Percentiles rank a stretch among this genome's conserved stretches.
Evolutionary conservation across 768 basidiomycete genomes (phyloP).

Genomic region (Rubroboletus satanas): DNA sequence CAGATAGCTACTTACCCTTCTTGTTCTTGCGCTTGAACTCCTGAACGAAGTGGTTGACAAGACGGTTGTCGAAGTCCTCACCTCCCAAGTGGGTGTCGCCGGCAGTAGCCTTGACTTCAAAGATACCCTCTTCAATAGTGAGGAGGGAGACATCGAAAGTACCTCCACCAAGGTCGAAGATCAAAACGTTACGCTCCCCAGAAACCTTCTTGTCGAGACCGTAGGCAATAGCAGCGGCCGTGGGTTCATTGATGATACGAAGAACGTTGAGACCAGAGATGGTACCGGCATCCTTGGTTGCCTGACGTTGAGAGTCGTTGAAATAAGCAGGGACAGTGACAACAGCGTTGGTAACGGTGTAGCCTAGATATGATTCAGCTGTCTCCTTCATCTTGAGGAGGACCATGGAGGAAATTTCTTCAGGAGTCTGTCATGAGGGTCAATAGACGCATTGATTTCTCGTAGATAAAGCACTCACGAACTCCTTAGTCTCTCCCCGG

Average conservation of each 20-base stretch:
- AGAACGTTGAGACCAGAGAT: slow-evolving; percentile 94
- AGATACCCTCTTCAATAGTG: slow-evolving; percentile 96
- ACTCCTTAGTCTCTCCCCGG: slow-evolving; percentile 91
- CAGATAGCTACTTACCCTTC: slow-evolving; percentile 54
- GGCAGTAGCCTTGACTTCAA: slow-evolving; percentile 97
- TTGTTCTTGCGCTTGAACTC: slow-evolving; percentile 98
- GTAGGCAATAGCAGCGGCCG: slow-evolving; percentile 97
- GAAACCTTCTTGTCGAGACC: slow-evolving; percentile 93
- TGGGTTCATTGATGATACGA: slow-evolving; percentile 99
- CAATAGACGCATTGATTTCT: slow-evolving; percentile 7
- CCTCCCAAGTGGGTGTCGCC: slow-evolving; percentile 98
- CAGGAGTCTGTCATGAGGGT: slow-evolving; percentile 62
- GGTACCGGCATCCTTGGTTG: slow-evolving; percentile 95
- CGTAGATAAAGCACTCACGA: slow-evolving; percentile 49
- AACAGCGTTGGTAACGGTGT: slow-evolving; percentile 81
- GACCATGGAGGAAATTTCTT: slow-evolving; percentile 98
- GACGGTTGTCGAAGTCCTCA: slow-evolving; percentile 97
- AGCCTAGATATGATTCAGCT: slow-evolving; percentile 93
- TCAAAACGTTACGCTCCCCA: slow-evolving; percentile 92
- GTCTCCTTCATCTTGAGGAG: slow-evolving; percentile 98
- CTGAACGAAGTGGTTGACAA: slow-evolving; percentile 94
- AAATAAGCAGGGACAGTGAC: slow-evolving; percentile 98
- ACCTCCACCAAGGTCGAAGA: slow-evolving; percentile 98
- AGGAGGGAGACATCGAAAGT: slow-evolving; percentile 97
- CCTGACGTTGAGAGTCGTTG: slow-evolving; percentile 98